Conservation (phyloP, 257 asterid species). For the Capsicum chinense region DNA sequence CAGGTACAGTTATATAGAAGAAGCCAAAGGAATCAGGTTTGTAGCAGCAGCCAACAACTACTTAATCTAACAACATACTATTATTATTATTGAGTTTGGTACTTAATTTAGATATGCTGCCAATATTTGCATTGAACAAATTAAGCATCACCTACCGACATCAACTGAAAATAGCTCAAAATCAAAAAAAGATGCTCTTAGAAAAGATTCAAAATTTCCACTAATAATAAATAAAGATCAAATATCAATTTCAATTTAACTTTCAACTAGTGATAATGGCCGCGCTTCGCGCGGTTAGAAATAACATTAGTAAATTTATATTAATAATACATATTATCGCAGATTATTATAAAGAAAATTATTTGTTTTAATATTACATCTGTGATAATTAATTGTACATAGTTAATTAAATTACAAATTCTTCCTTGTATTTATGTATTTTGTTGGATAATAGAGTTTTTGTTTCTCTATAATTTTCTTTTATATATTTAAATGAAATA, state of each 20-base stretch:
- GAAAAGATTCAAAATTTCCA: slow-evolving; percentile 27
- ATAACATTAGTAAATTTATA: too few relatives aligned
- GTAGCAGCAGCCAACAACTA: background rate
- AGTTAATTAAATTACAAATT: too few relatives aligned
- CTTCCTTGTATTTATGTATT: too few relatives aligned
- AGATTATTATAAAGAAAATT: too few relatives aligned
- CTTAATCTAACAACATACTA: too few relatives aligned
- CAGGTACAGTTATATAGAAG: background rate
- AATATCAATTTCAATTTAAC: background rate
- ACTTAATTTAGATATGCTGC: background rate
- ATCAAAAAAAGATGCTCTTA: background rate
- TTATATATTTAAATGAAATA: too few relatives aligned
- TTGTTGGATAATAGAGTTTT: too few relatives aligned
- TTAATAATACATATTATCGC: too few relatives aligned
- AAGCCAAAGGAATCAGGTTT: background rate
- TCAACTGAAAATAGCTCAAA: background rate
- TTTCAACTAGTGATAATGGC: background rate
- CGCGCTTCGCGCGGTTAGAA: too few relatives aligned
- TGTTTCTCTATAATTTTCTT: too few relatives aligned
- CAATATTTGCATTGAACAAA: background rate
- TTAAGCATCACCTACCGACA: background rate
- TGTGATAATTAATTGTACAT: too few relatives aligned
- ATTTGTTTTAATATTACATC: too few relatives aligned
- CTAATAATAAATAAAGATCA: background rate
- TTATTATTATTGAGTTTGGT: background rate